Evolutionary conservation across 2,329 filamentous ascomycete genomes (phyloP).

Genomic region (Aspergillus brunneoviolaceus): DNA sequence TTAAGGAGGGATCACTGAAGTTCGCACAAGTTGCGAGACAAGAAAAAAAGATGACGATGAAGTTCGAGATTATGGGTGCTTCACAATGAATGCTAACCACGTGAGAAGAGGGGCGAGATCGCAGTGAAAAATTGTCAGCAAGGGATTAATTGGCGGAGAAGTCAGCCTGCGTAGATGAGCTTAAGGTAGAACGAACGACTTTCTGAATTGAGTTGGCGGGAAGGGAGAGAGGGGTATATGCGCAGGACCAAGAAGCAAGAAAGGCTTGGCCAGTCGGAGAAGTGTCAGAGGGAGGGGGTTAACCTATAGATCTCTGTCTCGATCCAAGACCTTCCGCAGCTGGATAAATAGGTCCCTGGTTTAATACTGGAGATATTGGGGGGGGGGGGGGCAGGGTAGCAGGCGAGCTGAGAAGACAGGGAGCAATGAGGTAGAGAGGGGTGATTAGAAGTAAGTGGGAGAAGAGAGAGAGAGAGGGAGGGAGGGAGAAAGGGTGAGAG

Average conservation of each 20-base stretch:
- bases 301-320: neutral
- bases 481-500: neutral
- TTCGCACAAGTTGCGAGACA: constrained; percentile 12
- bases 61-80: constrained; percentile 9
- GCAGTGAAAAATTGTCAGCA: constrained; percentile 16
- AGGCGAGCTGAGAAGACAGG: neutral
- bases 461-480: neutral
- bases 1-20: constrained; percentile 4
- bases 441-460: neutral
- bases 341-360: neutral
- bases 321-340: neutral
- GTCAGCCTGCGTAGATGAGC: constrained; percentile 8
- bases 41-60: neutral
- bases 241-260: constrained; percentile 14
- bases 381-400: neutral
- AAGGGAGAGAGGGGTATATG: constrained; percentile 11
- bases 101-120: constrained; percentile 13
- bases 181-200: neutral
- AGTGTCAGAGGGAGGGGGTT: constrained; percentile 16
- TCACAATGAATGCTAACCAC: constrained; percentile 17
- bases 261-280: constrained; percentile 34
- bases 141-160: constrained; percentile 11
- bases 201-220: constrained; percentile 14
- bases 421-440: neutral
- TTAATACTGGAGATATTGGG: neutral